phyloP scores from a whole-genome alignment of 73 alveolate genomes.

The Stentor roeselii region DNA sequence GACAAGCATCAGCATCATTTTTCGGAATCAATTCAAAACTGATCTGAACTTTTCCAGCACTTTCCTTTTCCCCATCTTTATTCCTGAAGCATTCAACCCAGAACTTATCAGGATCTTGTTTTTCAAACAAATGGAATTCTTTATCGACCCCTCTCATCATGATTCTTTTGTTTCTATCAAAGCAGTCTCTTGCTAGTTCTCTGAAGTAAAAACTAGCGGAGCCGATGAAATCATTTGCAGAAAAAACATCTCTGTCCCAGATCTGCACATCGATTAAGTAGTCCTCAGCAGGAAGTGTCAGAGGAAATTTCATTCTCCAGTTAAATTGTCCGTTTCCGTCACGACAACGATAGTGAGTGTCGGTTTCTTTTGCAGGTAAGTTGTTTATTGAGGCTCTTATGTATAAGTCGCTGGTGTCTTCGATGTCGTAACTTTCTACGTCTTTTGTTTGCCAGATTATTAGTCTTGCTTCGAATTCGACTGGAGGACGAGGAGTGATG shows the following conservation, averaged over 20 bases:
- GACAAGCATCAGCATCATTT: slow-evolving; percentile 62
- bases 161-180: slow-evolving; percentile 47
- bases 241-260: slow-evolving; percentile 89
- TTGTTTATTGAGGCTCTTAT: slow-evolving; percentile 83
- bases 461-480: slow-evolving; percentile 83
- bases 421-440: slow-evolving; percentile 85
- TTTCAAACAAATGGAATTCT: slow-evolving; percentile 33
- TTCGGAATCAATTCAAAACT: slow-evolving; percentile 84
- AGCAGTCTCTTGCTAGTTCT: slow-evolving; percentile 38
- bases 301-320: slow-evolving; percentile 89
- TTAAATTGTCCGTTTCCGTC: slow-evolving; percentile 84
- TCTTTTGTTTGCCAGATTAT: slow-evolving; percentile 94
- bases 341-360: slow-evolving; percentile 90
- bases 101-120: slow-evolving; percentile 71
- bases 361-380: slow-evolving; percentile 82
- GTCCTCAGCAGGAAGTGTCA: slow-evolving; percentile 66
- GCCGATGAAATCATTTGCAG: slow-evolving; percentile 91
- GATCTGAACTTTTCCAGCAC: slow-evolving; percentile 79
- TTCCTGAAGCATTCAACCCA: slow-evolving; percentile 72
- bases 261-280: slow-evolving; percentile 68
- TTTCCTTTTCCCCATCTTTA: slow-evolving; percentile 54
- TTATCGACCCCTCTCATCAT: slow-evolving; percentile 31
- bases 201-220: slow-evolving; percentile 50
- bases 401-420: slow-evolving; percentile 96
- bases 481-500: slow-evolving; percentile 80